Evolutionary conservation across 1,284 basidiomycete genomes (phyloP), one percentile per base, ranked within the genome.

Genomic region (Entoloma clypeatum): DNA sequence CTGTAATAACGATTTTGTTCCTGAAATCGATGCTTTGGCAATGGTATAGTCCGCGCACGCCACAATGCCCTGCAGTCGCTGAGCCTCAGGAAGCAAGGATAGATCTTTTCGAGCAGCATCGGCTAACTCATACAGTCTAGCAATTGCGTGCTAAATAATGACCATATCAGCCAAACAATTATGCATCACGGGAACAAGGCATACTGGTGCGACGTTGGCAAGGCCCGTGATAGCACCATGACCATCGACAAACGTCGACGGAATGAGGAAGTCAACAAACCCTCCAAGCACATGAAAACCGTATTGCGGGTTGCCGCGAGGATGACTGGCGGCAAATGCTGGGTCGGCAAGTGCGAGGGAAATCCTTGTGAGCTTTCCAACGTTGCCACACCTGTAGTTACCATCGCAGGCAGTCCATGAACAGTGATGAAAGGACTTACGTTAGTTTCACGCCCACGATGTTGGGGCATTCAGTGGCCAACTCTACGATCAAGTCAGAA

Each of bases 351-450:
- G 78, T 4, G 73, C 71, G 22, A 79, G 79, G 31, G 82, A 80
- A 50, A 95, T 85, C 43, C 92, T 77, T 17, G 86, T 88, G 52
- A 93, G 74, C 65, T 95, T 95, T 41, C 92, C 92, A 45, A 95
- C 86, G 50, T 86, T 87, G 29, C 88, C 90, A 57, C 92, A 94
- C 21, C 87, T 90, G 54, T 23, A 33, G 29, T 26, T 34, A 5
- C 23, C 13, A 22, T 41, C 7, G 39, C 7, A 10, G 9, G 27
- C 13, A 24, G 13, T 29, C 10, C 6, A 30, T 18, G 10, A 3
- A 28, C 18, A 43, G 30, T 13, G 8, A 38, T n/a, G 18, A 22
- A 18, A 31, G 26, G 11, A 74, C 82, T 31, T 61, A 86, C 80
- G 90, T 93, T 51, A 93, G 75, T 65, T 94, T 95, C 46, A 92